Evolutionary conservation across 495 filamentous ascomycete species (phyloP).

Genomic region (Trypethelium eluteriae): DNA sequence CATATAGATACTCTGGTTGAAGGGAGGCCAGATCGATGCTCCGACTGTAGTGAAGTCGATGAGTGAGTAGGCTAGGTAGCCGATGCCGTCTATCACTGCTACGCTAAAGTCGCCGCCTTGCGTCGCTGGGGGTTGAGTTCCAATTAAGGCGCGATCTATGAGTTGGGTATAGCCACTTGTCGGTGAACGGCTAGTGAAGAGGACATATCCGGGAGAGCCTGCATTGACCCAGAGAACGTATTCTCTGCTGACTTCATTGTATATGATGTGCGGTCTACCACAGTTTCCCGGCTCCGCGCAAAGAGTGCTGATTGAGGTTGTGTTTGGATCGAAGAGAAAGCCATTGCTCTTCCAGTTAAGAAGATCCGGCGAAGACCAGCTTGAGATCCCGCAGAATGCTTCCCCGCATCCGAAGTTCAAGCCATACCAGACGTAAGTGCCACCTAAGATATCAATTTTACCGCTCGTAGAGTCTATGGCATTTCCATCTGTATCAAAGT

Average conservation of each 20-base stretch:
- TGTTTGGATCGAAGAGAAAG: constrained; percentile 12
- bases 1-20: constrained; percentile 12
- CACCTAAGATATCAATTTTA: background rate
- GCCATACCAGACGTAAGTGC: background rate
- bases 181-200: constrained; percentile 1
- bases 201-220: constrained; percentile 13
- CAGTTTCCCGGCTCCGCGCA: constrained; percentile 2
- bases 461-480: background rate
- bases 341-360: constrained; percentile 7
- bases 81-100: background rate
- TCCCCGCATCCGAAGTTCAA: background rate
- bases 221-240: constrained; percentile 19
- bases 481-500: background rate
- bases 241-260: background rate
- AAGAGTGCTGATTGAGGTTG: background rate
- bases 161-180: constrained; percentile 4
- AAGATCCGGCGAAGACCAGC: background rate
- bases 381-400: background rate
- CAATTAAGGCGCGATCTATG: background rate
- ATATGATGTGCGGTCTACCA: constrained; percentile 15
- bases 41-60: constrained; percentile 6
- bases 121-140: background rate
- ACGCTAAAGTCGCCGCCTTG: constrained; percentile 15
- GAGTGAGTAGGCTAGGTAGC: constrained; percentile 15
- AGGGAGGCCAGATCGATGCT: constrained; percentile 14